Percentiles rank a stretch among this genome's conserved stretches.
These are phyloP conservation scores for Fistulifera pelliculosa DNA, from an alignment of 108 stramenopile species.

Conservation along the genomic window DNA sequence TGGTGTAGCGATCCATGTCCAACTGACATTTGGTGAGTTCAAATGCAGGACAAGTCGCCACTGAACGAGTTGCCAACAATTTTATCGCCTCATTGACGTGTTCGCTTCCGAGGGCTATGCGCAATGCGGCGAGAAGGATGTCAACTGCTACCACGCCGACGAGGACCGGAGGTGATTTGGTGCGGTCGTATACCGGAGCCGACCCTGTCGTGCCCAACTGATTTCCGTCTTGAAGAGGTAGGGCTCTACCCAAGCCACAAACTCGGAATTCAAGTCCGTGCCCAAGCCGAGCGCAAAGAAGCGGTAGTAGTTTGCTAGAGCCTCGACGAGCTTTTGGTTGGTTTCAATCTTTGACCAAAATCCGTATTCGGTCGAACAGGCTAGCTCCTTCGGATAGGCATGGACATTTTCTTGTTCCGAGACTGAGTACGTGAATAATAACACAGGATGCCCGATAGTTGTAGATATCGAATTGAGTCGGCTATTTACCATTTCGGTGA, in stretches of 20 bases:
- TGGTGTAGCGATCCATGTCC: too few relatives aligned
- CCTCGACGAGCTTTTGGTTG: constrained; percentile 18
- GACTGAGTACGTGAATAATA: constrained; percentile 36
- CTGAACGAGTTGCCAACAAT: too few relatives aligned
- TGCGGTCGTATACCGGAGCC: constrained; percentile 45
- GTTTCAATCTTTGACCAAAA: constrained; percentile 34
- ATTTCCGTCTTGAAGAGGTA: constrained; percentile 22
- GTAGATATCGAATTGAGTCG: background rate
- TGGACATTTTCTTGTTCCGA: constrained; percentile 22
- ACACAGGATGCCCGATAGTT: background rate
- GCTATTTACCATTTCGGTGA: constrained; percentile 4
- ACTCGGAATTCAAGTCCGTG: constrained; percentile 26
- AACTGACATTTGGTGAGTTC: too few relatives aligned
- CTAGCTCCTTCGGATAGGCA: constrained; percentile 21
- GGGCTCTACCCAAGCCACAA: constrained; percentile 48
- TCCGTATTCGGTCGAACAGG: constrained; percentile 28
- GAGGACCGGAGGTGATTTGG: constrained; percentile 26
- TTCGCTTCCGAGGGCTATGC: background rate
- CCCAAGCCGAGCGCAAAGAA: constrained; percentile 46
- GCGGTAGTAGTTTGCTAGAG: constrained; percentile 40
- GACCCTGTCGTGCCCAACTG: constrained; percentile 41
- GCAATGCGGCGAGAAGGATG: constrained; percentile 10
- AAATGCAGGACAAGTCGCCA: too few relatives aligned
- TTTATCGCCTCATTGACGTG: too few relatives aligned
- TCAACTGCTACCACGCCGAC: constrained; percentile 48